Percentiles rank a stretch among this genome's conserved stretches.
Conservation (phyloP, 78 protist species). For the Dictyostelium firmibasis region DNA sequence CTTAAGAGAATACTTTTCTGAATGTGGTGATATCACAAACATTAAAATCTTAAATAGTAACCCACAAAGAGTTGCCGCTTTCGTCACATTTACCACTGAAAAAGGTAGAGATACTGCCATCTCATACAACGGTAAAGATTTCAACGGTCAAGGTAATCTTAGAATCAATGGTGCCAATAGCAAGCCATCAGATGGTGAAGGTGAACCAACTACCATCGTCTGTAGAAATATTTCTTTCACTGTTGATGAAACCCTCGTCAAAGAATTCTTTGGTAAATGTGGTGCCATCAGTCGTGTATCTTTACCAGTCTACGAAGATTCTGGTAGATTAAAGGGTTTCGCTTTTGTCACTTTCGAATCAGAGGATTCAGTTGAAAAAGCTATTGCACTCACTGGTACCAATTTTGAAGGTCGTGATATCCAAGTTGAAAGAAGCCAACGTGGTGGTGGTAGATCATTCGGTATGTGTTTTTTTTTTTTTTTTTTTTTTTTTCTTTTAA, state of each 20-base stretch:
- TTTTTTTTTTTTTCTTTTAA: background rate
- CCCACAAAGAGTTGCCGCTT: constrained; percentile 11
- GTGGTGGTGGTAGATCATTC: background rate
- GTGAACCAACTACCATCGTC: background rate
- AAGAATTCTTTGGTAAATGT: constrained; percentile 2
- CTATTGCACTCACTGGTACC: background rate
- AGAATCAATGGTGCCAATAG: background rate
- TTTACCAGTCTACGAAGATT: constrained; percentile 15
- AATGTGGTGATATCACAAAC: background rate
- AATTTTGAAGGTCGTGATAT: constrained; percentile 9
- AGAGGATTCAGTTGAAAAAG: background rate
- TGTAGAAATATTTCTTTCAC: background rate
- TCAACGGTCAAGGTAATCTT: background rate
- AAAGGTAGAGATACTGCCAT: background rate
- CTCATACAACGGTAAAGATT: background rate
- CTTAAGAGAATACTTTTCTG: background rate
- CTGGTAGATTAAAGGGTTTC: background rate
- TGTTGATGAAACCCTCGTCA: background rate
- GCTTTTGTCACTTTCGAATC: background rate
- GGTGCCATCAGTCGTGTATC: constrained; percentile 18
- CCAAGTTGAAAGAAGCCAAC: background rate
- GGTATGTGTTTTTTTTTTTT: background rate
- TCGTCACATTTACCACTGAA: background rate
- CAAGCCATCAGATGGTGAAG: constrained; percentile 9
- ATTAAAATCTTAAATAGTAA: background rate